Evolutionary conservation across 176 grass and related monocot species (phyloP), one percentile per base, ranked within the genome.

Genomic region (Oryza longistaminata): DNA sequence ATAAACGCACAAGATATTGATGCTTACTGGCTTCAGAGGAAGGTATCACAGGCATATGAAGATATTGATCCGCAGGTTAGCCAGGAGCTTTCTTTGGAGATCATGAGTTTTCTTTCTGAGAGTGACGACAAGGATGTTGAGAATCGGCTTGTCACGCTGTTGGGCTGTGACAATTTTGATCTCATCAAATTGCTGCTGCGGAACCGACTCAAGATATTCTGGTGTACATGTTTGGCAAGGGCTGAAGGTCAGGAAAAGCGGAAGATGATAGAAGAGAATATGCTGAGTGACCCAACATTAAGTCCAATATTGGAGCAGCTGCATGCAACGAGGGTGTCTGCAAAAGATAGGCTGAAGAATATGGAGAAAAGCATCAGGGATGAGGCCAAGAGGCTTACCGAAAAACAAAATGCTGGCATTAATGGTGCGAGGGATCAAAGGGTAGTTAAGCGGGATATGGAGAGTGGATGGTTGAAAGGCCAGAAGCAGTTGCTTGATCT

Each of bases 11-110:
- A 95, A 77, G 96, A 94, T 76, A 98, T 98, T 25, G 96, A 98
- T 78, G 96, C 96, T 26, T 95, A 95, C 91, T 98, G 96, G 96
- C 93, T 95, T 48, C 93, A 98, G 71, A 89, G 96, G 60, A 98
- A 95, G 83, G 90, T 95, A 82, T 92, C 96, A 33, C 90, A 94
- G 70, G 91, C 90, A 21, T 98, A 95, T 4, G 86, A 84, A 43
- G 89, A 95, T 17, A 98, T 94, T 50, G 93, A 95, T 82, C 85
- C 90, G 16, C 93, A 98, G 70, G 78, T 87, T 42, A 96, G 90
- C 77, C 93, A 94, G 83, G 89, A 85, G 71, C 89, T 95, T 69
- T 89, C 96, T 0, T 93, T 96, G 85, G 89, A 98, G 11, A 94
- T 98, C 5, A 73, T 95, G 58, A 92, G 87, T 87, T 96, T 95